Conservation (phyloP, 805 yeast species). For the Zygosaccharomyces lentus region DNA sequence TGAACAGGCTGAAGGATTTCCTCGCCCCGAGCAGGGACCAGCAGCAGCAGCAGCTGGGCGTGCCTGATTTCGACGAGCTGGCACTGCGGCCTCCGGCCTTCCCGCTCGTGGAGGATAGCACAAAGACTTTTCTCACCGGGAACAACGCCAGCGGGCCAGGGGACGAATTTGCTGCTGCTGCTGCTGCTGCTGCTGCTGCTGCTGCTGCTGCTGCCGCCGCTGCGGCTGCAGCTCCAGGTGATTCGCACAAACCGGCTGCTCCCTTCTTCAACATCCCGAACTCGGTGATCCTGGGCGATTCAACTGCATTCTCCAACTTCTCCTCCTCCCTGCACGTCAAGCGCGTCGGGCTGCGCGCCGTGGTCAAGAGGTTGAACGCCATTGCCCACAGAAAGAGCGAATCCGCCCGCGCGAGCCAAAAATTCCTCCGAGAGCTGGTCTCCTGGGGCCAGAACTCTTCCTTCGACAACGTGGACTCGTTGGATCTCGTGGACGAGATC, state of each 20-base stretch:
- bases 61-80: background rate
- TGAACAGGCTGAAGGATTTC: constrained; percentile 10
- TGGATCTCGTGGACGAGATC: constrained; percentile 20
- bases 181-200: background rate
- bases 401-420: constrained; percentile 19
- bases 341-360: constrained; percentile 15
- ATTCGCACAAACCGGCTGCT: background rate
- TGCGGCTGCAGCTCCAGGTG: too few relatives aligned
- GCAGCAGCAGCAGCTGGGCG: background rate
- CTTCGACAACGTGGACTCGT: constrained; percentile 11
- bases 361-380: constrained; percentile 18
- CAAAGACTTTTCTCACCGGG: constrained; percentile 28
- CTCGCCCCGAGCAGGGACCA: constrained; percentile 2
- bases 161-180: background rate
- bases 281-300: constrained; percentile 7
- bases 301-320: constrained; percentile 8
- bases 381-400: constrained; percentile 20
- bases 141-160: constrained; percentile 12
- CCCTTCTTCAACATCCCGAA: constrained; percentile 5
- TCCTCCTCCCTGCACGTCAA: constrained; percentile 9
- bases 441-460: constrained; percentile 21
- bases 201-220: background rate
- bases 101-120: constrained; percentile 16
- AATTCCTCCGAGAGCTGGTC: constrained; percentile 19
- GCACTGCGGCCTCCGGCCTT: constrained; percentile 1